Base-by-base conservation (phyloP, 2,329 filamentous ascomycete genomes). In the Ophiostoma triangulosporum region DNA sequence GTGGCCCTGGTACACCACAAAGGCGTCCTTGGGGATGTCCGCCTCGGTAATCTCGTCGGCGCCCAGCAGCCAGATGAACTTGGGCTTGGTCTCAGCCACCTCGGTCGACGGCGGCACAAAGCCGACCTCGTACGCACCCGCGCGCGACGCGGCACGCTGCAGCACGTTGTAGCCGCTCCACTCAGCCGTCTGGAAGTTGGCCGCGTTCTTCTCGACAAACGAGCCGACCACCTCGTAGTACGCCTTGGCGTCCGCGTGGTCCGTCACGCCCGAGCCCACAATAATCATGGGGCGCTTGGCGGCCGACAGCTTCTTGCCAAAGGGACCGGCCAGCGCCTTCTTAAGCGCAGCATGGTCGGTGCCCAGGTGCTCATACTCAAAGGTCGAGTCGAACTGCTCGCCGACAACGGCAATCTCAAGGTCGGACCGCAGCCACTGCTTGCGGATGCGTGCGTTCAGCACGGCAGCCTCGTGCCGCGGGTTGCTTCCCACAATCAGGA, bases 91-190 rank as follows among this genome's bases (percentile, higher is more conserved):
- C 66, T 87, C 77, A 35, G 90, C 86, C 58, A 95, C 88, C 59
- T 81, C 79, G 1, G 82, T 71, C 15, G 88, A 95, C 49, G 90
- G 88, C 14, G 88, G 84, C 33, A 87, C 88, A 71, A 96, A 98
- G 64, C 93, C 93, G 62, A 98, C 82, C 71, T 98, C 93, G 66
- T 89, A 98, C 57, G 93, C 93, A 66, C 89, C 93, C 35, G 86
- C 86, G 62, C 91, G 84, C 57, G 93, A 96, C 56, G 93, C 93
- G 58, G 88, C 86, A 60, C 91, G 83, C 72, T 98, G 93, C 51
- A 98, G 83, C 57, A 98, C 83, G 68, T 96, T 98, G 78, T 91
- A 98, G 57, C 91, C 93, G 68, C 95, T 93, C 89, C 94, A 97
- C 68, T 95, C 89, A 17, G 81, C 73, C 6, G 87, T 95, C 64